Base-by-base conservation (phyloP, 2,329 filamentous ascomycete species). In the Sporothrix variecibatus region DNA sequence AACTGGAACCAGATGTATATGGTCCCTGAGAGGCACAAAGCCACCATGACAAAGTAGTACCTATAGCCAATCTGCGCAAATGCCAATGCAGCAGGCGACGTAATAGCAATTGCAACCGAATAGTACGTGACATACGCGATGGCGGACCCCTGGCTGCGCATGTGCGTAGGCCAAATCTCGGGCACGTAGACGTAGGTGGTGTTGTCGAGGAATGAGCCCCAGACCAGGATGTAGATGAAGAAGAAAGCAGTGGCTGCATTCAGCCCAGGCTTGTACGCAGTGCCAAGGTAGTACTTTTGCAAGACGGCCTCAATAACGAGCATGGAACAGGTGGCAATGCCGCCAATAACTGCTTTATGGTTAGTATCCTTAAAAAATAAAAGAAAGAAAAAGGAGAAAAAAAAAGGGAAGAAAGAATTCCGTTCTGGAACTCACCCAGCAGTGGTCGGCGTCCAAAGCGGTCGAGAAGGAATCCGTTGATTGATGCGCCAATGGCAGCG, bases 111-210 rank as follows among this genome's bases (percentile, higher is more conserved):
- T 3, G 64, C 40, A 1, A 68, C 64, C 40, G 64, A 49, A 38
- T 51, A 68, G 64, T 68, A 68, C 7, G 77, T 62, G 64, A 81
- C 77, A 26, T 83, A 58, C 23, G 69, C 69, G n/a, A 71, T 62
- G 40, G 69, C 34, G 38, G 34, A 58, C 17, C 69, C 69, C n/a
- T 71, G 53, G 38, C 34, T 49, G 53, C 69, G 53, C 53, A 71
- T 4, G 17, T 71, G 69, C 7, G 69, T 62, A 3, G 69, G 69
- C 69, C 69, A 71, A 15, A 71, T 71, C 53, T 71, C 69, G 34
- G 69, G 69, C 8, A 71, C 38, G 40, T 71, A 71, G 20, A 71
- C 53, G 53, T 71, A 62, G 8, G 69, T 71, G 12, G 69, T 62
- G 38, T 62, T 62, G 53, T 71, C 69, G 0, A 71, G 53, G 7